Percentiles rank a stretch among this genome's conserved stretches.
Evolutionary conservation across 192 early-diverging fungal species (phyloP).

Genomic region (Glomus cerebriforme): DNA sequence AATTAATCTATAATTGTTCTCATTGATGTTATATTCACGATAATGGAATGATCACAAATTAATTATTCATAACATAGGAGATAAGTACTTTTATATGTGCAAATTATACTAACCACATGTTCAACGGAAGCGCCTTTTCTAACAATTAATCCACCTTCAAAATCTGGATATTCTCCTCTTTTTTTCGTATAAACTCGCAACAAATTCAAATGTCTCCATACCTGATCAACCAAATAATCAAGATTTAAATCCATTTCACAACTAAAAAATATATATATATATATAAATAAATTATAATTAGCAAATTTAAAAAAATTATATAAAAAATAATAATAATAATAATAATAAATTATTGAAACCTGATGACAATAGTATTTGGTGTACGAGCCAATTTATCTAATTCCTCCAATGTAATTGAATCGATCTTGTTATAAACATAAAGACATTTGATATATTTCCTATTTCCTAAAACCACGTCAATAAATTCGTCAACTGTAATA

Average conservation of each 20-base stretch:
- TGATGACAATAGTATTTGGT: constrained; percentile 87
- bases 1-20: too few species aligned
- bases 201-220: constrained; percentile 89
- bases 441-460: constrained; percentile 95
- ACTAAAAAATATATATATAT: constrained; percentile 36
- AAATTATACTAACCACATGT: constrained; percentile 55
- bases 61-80: too few species aligned
- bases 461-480: constrained; percentile 98
- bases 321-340: neutral
- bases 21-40: too few species aligned
- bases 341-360: neutral
- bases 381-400: constrained; percentile 89
- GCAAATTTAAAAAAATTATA: neutral
- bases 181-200: constrained; percentile 97
- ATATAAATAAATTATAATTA: neutral
- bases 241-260: constrained; percentile 92
- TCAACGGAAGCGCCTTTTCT: constrained; percentile 78
- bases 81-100: neutral
- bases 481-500: constrained; percentile 94
- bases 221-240: constrained; percentile 84
- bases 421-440: constrained; percentile 98
- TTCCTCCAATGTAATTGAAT: constrained; percentile 93
- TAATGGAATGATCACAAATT: too few species aligned
- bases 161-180: constrained; percentile 92
- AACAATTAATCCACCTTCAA: constrained; percentile 89